phyloP scores from a whole-genome alignment of 345 rosid genomes.

The Hibiscus tridactylites region DNA sequence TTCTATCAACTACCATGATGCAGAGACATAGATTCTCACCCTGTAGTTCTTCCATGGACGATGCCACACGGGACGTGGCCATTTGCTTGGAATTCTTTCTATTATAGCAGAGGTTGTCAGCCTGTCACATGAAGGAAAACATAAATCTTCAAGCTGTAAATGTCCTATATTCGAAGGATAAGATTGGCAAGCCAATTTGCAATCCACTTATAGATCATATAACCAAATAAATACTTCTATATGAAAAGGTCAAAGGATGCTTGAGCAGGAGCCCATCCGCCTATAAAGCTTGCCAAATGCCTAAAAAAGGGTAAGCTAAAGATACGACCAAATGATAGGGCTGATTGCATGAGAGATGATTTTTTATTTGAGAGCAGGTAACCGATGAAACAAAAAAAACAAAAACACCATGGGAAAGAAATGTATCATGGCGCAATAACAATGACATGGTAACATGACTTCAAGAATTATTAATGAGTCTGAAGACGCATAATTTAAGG shows the following conservation, averaged over 20 bases:
- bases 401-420: background rate
- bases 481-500: constrained; percentile 2
- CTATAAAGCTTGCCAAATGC: background rate
- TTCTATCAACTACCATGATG: background rate
- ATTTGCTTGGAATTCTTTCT: constrained; percentile 93
- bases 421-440: background rate
- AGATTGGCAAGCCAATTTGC: background rate
- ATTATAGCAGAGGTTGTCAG: constrained; percentile 74
- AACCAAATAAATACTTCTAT: background rate
- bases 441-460: background rate
- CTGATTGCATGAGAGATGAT: background rate
- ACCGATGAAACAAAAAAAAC: background rate
- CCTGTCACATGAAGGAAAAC: constrained; percentile 27
- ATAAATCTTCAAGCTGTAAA: constrained; percentile 1
- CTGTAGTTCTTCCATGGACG: constrained; percentile 98
- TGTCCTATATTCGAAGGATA: background rate
- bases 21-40: constrained; percentile 33
- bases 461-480: background rate
- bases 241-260: background rate
- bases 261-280: background rate
- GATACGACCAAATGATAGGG: background rate
- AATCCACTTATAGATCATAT: constrained; percentile 2
- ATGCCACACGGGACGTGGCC: constrained; percentile 99
- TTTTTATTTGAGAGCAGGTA: background rate
- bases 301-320: background rate